A percentile compares a stretch with the other conserved stretches of the same genome.
phyloP scores from a whole-genome alignment of 352 stramenopile genomes.

The Phytophthora pseudosyringae region DNA sequence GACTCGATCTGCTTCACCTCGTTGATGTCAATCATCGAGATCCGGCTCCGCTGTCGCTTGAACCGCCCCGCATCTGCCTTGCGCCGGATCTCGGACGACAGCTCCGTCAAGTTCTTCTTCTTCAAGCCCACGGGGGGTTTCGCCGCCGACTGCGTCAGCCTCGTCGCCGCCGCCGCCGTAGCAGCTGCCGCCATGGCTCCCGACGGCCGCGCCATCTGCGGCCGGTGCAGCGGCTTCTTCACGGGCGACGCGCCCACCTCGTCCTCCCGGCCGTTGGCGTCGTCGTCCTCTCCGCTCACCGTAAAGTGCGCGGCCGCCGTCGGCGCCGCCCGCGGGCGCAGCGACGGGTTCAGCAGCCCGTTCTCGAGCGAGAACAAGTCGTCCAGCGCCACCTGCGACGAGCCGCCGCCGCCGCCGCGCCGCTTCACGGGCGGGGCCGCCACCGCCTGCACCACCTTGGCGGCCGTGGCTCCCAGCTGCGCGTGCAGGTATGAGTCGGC shows the following conservation, averaged over 20 bases:
- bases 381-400: slow-evolving; percentile 35
- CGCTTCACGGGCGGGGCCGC: slow-evolving; percentile 21
- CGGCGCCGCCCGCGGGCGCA: slow-evolving; percentile 52
- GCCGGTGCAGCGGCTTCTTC: slow-evolving; percentile 56
- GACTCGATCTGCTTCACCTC: slow-evolving; percentile 90
- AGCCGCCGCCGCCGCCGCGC: slow-evolving; percentile 14
- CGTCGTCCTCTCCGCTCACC: slow-evolving; percentile 55
- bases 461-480: slow-evolving; percentile 52
- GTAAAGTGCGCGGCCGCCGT: slow-evolving; percentile 67
- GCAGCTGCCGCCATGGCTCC: slow-evolving; percentile 23
- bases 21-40: slow-evolving; percentile 90
- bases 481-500: slow-evolving; percentile 72
- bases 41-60: slow-evolving; percentile 83
- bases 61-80: slow-evolving; percentile 85
- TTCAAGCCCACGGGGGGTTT: slow-evolving; percentile 47
- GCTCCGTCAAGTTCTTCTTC: slow-evolving; percentile 70
- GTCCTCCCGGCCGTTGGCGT: slow-evolving; percentile 37
- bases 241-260: slow-evolving; percentile 30
- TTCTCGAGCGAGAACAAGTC: slow-evolving; percentile 78
- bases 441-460: slow-evolving; percentile 53
- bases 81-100: slow-evolving; percentile 83
- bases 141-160: slow-evolving; percentile 30
- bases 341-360: slow-evolving; percentile 62
- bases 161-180: slow-evolving; percentile 26
- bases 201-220: slow-evolving; percentile 48